Conservation (phyloP, 306 rosid genomes). For the Inga leiocalycina region DNA sequence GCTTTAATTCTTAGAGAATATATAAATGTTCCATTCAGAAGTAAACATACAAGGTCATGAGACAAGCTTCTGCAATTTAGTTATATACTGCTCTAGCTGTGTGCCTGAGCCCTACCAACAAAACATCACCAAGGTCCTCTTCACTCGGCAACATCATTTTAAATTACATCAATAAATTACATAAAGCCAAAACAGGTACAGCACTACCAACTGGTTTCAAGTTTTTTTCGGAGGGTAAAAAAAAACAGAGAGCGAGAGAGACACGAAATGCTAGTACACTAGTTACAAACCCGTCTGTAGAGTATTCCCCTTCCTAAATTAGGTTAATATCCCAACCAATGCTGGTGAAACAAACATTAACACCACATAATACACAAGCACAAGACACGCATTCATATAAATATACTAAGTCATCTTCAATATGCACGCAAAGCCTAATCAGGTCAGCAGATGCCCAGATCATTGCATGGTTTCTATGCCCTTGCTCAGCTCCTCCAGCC, state of each 20-base stretch:
- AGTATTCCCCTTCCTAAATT: conserved; percentile 72
- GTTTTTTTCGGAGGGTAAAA: background rate
- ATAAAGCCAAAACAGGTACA: conserved; percentile 24
- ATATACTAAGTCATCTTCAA: conserved; percentile 58
- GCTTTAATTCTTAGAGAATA: background rate
- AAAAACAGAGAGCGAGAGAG: conserved; percentile 2
- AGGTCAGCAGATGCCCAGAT: conserved; percentile 48
- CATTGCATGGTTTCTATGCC: conserved; percentile 77
- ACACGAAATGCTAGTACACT: conserved; percentile 51
- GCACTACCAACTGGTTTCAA: conserved; percentile 39
- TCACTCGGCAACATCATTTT: conserved; percentile 29
- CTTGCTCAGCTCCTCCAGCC: conserved; percentile 99
- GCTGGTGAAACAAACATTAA: conserved; percentile 59
- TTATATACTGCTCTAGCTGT: conserved; percentile 18
- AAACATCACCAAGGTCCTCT: conserved; percentile 12
- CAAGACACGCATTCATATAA: conserved; percentile 61
- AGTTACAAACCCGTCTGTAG: conserved; percentile 81
- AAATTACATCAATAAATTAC: conserved; percentile 55
- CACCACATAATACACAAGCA: conserved; percentile 65
- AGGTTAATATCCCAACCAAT: conserved; percentile 51
- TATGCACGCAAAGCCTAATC: conserved; percentile 93
- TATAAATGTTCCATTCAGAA: background rate
- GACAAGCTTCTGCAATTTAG: background rate
- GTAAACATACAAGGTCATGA: background rate
- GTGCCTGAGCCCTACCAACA: conserved; percentile 2